phyloP scores from a whole-genome alignment of 2,329 filamentous ascomycete genomes.

The Stachybotrys elegans region DNA sequence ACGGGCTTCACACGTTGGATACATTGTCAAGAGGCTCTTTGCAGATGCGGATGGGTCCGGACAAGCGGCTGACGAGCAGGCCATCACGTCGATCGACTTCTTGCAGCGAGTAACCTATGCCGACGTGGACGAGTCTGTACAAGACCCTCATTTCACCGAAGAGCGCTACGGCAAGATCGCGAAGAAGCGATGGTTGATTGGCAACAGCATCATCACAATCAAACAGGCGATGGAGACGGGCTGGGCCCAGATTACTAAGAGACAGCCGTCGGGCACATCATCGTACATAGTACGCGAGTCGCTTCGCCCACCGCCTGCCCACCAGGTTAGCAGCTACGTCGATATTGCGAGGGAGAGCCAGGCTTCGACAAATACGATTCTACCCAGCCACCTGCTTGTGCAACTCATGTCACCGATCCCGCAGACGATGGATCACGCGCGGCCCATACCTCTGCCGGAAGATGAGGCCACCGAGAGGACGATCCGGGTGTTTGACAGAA shows the following conservation, averaged over 20 bases:
- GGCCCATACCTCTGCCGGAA: slow-evolving; percentile 70
- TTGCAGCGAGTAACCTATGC: slow-evolving; percentile 87
- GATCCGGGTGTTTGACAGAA: slow-evolving; percentile 78
- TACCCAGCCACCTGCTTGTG: slow-evolving; percentile 71
- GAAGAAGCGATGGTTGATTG: slow-evolving; percentile 66
- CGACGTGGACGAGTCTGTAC: slow-evolving; percentile 72
- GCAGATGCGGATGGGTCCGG: slow-evolving; percentile 65
- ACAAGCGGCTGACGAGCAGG: slow-evolving; percentile 82
- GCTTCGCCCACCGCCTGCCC: slow-evolving; percentile 52
- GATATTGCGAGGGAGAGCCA: slow-evolving; percentile 47
- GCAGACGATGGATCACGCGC: slow-evolving; percentile 51
- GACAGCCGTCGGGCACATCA: slow-evolving; percentile 65
- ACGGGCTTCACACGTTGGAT: slow-evolving; percentile 76
- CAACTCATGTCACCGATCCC: slow-evolving; percentile 62
- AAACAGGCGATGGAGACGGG: slow-evolving; percentile 64
- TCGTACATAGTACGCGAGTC: slow-evolving; percentile 55
- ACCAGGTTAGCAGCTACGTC: slow-evolving; percentile 45
- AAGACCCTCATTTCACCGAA: slow-evolving; percentile 60
- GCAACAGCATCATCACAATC: slow-evolving; percentile 68
- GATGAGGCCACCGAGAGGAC: slow-evolving; percentile 68
- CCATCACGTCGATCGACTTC: slow-evolving; percentile 88
- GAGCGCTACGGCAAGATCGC: slow-evolving; percentile 61
- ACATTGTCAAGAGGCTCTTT: slow-evolving; percentile 86
- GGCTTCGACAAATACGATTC: slow-evolving; percentile 52
- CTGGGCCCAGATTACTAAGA: slow-evolving; percentile 65